A percentile compares a stretch with the other conserved stretches of the same genome.
These are phyloP conservation scores for Cucurbita moschata DNA, from an alignment of 306 rosid species.

Conservation along the genomic window DNA sequence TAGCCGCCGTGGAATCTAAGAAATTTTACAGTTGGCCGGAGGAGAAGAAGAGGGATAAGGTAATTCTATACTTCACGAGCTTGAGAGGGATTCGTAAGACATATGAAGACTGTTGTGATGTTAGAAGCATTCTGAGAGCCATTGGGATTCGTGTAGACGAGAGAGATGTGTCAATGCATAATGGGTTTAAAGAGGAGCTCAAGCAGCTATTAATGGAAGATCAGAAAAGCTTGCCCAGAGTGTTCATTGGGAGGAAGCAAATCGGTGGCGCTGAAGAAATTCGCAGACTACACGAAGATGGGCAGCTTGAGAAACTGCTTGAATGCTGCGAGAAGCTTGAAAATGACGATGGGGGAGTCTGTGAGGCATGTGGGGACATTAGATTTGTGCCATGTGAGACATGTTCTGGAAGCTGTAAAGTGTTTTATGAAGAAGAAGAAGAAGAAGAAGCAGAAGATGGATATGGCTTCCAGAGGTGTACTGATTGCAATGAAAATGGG, in stretches of 20 bases:
- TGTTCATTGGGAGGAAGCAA: slow-evolving; percentile 49
- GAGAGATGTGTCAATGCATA: slow-evolving; percentile 88
- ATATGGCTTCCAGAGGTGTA: slow-evolving; percentile 65
- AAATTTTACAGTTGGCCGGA: slow-evolving; percentile 10
- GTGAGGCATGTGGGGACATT: slow-evolving; percentile 81
- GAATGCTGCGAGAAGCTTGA: slow-evolving; percentile 36
- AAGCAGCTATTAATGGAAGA: slow-evolving; percentile 37
- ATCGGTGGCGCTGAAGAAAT: slow-evolving; percentile 82
- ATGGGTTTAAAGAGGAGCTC: slow-evolving; percentile 71
- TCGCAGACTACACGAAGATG: slow-evolving; percentile 54
- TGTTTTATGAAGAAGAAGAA: slow-evolving; percentile 36
- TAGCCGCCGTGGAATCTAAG: not conserved
- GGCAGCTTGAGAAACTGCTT: slow-evolving; percentile 60
- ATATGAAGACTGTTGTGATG: slow-evolving; percentile 76
- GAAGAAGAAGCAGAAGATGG: slow-evolving; percentile 20
- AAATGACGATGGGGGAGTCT: slow-evolving; percentile 24
- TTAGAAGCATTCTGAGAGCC: slow-evolving; percentile 48
- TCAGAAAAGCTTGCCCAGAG: slow-evolving; percentile 41
- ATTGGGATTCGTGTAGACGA: slow-evolving; percentile 54
- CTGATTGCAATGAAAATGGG: slow-evolving; percentile 87
- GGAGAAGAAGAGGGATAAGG: slow-evolving; percentile 30
- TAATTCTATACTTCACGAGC: slow-evolving; percentile 66
- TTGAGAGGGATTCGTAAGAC: slow-evolving; percentile 73
- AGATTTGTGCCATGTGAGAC: slow-evolving; percentile 88
- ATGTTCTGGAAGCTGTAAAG: slow-evolving; percentile 89